Evolutionary conservation across 164 flowering plant species (phyloP), one percentile per base, ranked within the genome.

Genomic region (Malania oleifera): DNA sequence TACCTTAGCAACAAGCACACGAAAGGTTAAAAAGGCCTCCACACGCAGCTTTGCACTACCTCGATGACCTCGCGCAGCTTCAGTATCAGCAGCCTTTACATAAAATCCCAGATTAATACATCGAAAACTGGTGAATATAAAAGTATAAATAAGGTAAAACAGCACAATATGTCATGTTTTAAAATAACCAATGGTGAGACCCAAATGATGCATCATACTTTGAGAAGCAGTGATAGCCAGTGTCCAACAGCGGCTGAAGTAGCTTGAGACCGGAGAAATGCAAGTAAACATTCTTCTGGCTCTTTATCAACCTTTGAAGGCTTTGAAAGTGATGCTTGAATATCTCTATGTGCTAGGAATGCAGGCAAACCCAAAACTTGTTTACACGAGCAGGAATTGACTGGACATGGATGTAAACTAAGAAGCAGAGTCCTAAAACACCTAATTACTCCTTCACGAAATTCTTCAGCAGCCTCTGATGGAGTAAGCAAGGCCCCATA

Each of bases 171-270:
- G 37, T 4, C 9, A 9, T 11, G 14, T 38, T 15, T 1, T 1
- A 17, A 61, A 64, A 12, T 1, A 29, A 18, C 13, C 52, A 49
- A 38, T 4, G 2, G 45, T 17, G 29, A 23, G n/a, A 23, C 23
- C 44, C 8, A 14, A 50, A 14, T 61, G 2, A 14, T 25, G 11
- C 3, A 15, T 62, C 77, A 17, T 80, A 87, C 97, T 73, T 86
- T 79, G 57, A 90, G 84, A 67, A 93, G 89, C 72, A 93, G 85
- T 5, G 96, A 90, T n/a, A 93, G 77, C 96, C 95, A 90, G 61
- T 93, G 97, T 49, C 99, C 99, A 62, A 93, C 79, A 67, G 89
- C 91, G 71, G 87, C 84, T 26, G 95, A 81, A 63, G 95, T 91
- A 72, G 75, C 37, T 72, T 80, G 79, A 24, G 96, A 84, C 70